Evolutionary conservation across 2,329 filamentous ascomycete species (phyloP).

Genomic region (Neofusicoccum cordaticola): DNA sequence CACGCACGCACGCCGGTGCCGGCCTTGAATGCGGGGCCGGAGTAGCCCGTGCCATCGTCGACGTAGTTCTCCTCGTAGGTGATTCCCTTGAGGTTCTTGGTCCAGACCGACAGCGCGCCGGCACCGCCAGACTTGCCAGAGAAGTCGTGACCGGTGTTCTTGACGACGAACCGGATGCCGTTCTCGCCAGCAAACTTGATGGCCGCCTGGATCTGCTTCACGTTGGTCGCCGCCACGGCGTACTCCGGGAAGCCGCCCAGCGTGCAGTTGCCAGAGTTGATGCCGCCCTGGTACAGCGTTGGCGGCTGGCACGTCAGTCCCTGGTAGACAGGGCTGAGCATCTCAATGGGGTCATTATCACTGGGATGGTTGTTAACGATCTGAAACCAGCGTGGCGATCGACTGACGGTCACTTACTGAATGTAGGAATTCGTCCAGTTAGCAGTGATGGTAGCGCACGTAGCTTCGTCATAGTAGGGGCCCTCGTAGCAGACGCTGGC

Average conservation of each 20-base stretch:
- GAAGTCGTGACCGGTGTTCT: constrained; percentile 38
- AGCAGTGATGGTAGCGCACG: constrained; percentile 22
- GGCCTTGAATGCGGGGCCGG: constrained; percentile 28
- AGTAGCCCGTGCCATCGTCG: constrained; percentile 28
- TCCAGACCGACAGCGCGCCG: constrained; percentile 35
- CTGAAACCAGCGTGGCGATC: too few species aligned
- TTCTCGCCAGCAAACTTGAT: constrained; percentile 30
- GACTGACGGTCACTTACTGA: neutral
- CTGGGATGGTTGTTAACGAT: neutral
- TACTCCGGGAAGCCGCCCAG: constrained; percentile 23
- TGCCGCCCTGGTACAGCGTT: constrained; percentile 28
- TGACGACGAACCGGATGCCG: constrained; percentile 34
- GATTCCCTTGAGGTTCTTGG: constrained; percentile 36
- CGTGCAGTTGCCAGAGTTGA: constrained; percentile 30
- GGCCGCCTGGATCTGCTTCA: constrained; percentile 24
- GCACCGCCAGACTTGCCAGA: constrained; percentile 36
- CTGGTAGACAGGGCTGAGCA: constrained; percentile 37
- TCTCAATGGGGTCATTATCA: constrained; percentile 31
- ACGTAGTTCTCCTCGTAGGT: constrained; percentile 30
- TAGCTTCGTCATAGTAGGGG: constrained; percentile 30
- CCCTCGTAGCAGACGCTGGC: constrained; percentile 47
- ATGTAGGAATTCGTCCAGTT: constrained; percentile 33
- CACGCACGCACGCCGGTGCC: constrained; percentile 33
- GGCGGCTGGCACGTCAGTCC: constrained; percentile 38
- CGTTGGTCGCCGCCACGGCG: constrained; percentile 35